Evolutionary conservation across 768 basidiomycete species (phyloP).

Genomic region (Phaffia tasmanica): DNA sequence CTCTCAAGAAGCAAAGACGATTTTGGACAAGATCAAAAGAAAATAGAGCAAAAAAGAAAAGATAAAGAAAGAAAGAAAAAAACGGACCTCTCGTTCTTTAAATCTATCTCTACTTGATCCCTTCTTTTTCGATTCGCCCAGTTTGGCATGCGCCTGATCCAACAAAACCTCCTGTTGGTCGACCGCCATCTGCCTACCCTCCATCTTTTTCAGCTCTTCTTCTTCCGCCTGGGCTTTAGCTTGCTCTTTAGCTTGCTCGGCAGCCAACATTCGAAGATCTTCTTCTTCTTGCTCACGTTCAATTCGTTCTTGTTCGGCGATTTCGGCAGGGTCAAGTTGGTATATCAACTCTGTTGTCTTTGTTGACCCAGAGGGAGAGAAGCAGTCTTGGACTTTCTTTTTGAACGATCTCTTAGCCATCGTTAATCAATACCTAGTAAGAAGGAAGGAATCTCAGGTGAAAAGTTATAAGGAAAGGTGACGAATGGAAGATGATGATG

Average conservation of each 20-base stretch:
- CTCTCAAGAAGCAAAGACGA: background rate
- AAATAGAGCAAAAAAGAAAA: background rate
- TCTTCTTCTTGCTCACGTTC: slow-evolving; percentile 25
- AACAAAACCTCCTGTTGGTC: slow-evolving; percentile 5
- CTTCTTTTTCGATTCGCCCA: background rate
- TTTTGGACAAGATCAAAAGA: background rate
- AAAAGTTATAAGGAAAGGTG: too few relatives aligned
- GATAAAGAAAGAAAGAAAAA: background rate
- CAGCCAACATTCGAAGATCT: slow-evolving; percentile 8
- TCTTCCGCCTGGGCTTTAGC: background rate
- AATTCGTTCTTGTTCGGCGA: slow-evolving; percentile 9
- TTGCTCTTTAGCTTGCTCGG: slow-evolving; percentile 4
- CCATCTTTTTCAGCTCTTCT: background rate
- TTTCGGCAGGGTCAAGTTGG: background rate
- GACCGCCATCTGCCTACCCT: background rate
- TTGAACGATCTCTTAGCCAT: too few relatives aligned
- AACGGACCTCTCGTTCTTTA: background rate
- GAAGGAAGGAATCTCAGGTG: too few relatives aligned
- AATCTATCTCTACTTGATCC: slow-evolving; percentile 6
- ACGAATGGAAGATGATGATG: too few relatives aligned
- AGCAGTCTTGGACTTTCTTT: too few relatives aligned
- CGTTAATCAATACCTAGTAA: too few relatives aligned
- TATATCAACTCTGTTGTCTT: too few relatives aligned
- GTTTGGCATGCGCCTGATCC: slow-evolving; percentile 4
- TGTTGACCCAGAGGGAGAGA: too few relatives aligned